phyloP scores from a whole-genome alignment of 331 rosid species.

The Acacia pycnantha region DNA sequence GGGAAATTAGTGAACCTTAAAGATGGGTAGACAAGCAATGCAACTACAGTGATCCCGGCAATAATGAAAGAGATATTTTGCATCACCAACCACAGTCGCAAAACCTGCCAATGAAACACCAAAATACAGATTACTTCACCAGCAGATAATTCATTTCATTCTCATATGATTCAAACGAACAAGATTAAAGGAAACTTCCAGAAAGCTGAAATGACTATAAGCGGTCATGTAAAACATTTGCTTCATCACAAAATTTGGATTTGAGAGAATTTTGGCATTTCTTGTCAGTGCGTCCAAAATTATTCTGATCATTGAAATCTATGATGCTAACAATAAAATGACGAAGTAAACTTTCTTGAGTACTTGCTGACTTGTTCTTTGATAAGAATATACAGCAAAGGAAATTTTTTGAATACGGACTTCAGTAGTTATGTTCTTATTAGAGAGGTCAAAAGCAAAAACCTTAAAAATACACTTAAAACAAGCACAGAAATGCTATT shows the following conservation, averaged over 20 bases:
- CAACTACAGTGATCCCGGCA: constrained; percentile 70
- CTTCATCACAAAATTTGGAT: not conserved
- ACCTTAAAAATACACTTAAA: not conserved
- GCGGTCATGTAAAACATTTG: not conserved
- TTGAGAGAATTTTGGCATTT: not conserved
- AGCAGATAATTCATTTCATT: not conserved
- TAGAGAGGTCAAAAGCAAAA: not conserved
- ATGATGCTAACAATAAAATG: not conserved
- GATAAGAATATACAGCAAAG: not conserved
- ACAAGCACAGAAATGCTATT: not conserved
- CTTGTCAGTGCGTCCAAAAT: not conserved
- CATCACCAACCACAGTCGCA: constrained; percentile 71
- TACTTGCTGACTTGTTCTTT: not conserved
- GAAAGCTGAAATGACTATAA: not conserved
- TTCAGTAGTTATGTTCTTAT: not conserved
- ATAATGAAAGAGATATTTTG: constrained; percentile 67
- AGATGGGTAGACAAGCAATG: constrained; percentile 49
- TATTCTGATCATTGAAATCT: not conserved
- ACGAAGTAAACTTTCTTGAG: not conserved
- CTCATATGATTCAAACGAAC: not conserved
- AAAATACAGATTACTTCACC: not conserved
- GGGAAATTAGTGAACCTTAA: constrained; percentile 57
- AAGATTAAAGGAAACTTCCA: not conserved
- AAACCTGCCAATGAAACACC: constrained; percentile 58
- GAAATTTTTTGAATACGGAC: not conserved